Conservation (phyloP, 441 rosid genomes). For the Bocquillonia castaneifolia region DNA sequence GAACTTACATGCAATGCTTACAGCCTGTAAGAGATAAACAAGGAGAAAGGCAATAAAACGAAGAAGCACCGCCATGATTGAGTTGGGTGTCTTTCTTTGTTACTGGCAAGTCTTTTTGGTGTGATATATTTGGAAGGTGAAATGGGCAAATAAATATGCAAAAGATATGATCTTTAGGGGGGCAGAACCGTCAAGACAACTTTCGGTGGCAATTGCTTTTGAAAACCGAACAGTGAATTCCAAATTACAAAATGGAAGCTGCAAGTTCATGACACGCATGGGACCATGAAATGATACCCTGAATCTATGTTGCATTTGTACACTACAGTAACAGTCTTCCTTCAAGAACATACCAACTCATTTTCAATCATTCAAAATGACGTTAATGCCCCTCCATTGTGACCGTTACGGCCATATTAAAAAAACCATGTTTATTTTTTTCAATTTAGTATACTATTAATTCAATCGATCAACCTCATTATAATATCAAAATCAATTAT, state of each 20-base stretch:
- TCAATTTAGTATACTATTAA: no score
- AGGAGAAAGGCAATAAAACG: constrained; percentile 19
- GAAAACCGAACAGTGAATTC: not conserved
- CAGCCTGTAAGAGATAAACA: constrained; percentile 22
- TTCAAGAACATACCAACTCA: not conserved
- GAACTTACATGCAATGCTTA: constrained; percentile 35
- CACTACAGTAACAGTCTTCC: not conserved
- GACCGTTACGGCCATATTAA: not conserved
- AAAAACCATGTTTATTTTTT: not conserved
- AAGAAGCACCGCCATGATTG: constrained; percentile 34
- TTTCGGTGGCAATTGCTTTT: constrained; percentile 5
- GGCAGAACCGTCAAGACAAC: constrained; percentile 23
- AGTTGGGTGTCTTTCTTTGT: constrained; percentile 10
- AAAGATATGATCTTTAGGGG: not conserved
- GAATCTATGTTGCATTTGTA: no score
- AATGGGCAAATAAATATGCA: constrained; percentile 19
- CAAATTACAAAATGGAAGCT: not conserved
- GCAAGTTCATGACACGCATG: not conserved
- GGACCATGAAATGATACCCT: not conserved
- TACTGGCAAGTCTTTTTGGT: not conserved
- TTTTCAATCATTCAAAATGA: not conserved
- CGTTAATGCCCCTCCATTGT: not conserved
- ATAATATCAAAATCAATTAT: no score
- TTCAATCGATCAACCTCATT: no score
- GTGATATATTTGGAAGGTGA: not conserved